These are phyloP conservation scores for Russula olivacea DNA, from an alignment of 768 basidiomycete genomes.

Conservation along the genomic window DNA sequence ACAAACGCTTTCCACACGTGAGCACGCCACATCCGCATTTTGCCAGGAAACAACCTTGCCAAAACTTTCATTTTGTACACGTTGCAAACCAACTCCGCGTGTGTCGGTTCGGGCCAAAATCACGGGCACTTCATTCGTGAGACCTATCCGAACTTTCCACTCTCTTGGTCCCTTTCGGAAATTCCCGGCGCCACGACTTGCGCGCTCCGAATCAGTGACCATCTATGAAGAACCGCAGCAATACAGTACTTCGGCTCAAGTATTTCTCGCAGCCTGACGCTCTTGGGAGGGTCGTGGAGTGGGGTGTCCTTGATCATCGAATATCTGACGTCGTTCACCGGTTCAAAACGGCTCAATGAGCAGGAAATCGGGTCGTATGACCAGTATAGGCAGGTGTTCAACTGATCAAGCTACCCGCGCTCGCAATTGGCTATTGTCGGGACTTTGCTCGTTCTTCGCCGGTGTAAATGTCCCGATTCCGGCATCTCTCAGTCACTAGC, in stretches of 20 bases:
- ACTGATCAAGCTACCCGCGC: constrained; percentile 15
- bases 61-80: constrained; percentile 21
- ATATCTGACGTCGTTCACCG: constrained; percentile 19
- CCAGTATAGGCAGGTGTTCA: constrained; percentile 14
- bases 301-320: constrained; percentile 16
- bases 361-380: constrained; percentile 1
- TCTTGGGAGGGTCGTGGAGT: constrained; percentile 17
- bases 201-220: constrained; percentile 25
- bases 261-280: constrained; percentile 3
- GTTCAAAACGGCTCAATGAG: constrained; percentile 1
- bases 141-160: constrained; percentile 16
- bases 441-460: constrained; percentile 12
- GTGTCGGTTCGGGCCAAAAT: constrained; percentile 22
- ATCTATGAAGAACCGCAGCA: constrained; percentile 22
- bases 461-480: constrained; percentile 10
- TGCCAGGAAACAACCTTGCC: constrained; percentile 21
- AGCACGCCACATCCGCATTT: constrained; percentile 25
- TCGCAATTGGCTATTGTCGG: constrained; percentile 8
- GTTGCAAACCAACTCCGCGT: constrained; percentile 24
- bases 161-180: constrained; percentile 9
- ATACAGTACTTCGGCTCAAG: constrained; percentile 12
- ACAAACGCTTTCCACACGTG: constrained; percentile 23
- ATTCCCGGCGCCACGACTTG: constrained; percentile 21
- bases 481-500: neutral
- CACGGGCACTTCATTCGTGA: constrained; percentile 20